Evolutionary conservation across 2,329 filamentous ascomycete species (phyloP), one percentile per base, ranked within the genome.

Genomic region (Phaeosphaeria sp.): DNA sequence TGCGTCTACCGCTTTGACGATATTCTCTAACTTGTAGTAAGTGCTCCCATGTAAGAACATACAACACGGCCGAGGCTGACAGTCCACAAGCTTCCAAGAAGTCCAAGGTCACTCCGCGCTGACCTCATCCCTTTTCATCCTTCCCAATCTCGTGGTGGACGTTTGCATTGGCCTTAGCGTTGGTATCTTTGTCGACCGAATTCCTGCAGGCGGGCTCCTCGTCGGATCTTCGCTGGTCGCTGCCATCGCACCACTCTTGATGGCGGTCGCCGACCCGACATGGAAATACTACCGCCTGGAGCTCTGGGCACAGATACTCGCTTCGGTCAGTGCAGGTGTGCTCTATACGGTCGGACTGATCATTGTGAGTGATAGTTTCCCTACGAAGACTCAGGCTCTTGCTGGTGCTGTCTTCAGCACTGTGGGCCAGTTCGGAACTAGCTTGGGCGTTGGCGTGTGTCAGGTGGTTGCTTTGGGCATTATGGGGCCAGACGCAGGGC

Each of bases 341-440:
- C 75, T 88, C 6, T 87, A 86, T 66, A 87, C 84, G 0, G 80
- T 88, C 2, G 83, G 81, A 0, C 75, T 84, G 22, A 78, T 88
- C 18, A 74, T 87, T 3, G 81, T 88, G 9, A 80, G 81, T 0
- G 81, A 84, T 15, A 80, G 78, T 2, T 88, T 88, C 60, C 82
- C 84, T 0, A 76, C 80, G n/a, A 74, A 84, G 8, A 86, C 80
- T 0, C 86, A 89, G 56, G 84, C 83, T 0, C 75, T 89, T 0
- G 86, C 85, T 0, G 87, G 86, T 0, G 86, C 84, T 0, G 85
- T 89, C 0, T 89, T 89, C 70, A 87, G 86, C 59, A 87, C 85
- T 0, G 77, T 83, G 0, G 75, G 80, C 0, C 85, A 88, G 60
- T 82, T 88, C 54, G 86, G 86, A 0, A 73, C 85, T 43, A 82